phyloP scores from a whole-genome alignment of 2,329 filamentous ascomycete species.

The Mycosphaerella arachidis region DNA sequence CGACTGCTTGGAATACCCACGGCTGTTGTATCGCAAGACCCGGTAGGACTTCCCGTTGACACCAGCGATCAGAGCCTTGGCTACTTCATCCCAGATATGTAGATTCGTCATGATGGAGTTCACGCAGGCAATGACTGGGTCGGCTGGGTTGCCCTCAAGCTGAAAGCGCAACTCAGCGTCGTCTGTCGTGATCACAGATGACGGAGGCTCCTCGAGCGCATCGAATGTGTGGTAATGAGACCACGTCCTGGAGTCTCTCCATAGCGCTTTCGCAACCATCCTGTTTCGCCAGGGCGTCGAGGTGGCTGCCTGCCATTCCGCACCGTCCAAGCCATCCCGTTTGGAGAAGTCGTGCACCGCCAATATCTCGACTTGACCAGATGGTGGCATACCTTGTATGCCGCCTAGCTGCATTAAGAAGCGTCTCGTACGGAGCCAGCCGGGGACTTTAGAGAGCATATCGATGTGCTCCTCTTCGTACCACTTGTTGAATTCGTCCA shows the following conservation, averaged over 20 bases:
- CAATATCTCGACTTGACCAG: constrained; percentile 55
- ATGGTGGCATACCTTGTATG: constrained; percentile 38
- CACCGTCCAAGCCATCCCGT: constrained; percentile 61
- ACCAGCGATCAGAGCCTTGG: constrained; percentile 53
- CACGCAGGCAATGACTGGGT: constrained; percentile 68
- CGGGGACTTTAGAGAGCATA: constrained; percentile 68
- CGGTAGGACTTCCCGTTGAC: constrained; percentile 59
- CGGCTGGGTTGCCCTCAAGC: constrained; percentile 66
- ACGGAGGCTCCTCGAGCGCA: constrained; percentile 55
- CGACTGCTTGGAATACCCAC: constrained; percentile 56
- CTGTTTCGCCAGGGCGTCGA: constrained; percentile 59
- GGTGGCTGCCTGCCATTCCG: constrained; percentile 60
- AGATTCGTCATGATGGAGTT: constrained; percentile 77
- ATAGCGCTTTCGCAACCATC: constrained; percentile 57
- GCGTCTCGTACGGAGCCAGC: constrained; percentile 70
- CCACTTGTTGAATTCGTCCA: constrained; percentile 63
- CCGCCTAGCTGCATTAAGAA: constrained; percentile 65
- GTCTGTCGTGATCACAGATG: constrained; percentile 65
- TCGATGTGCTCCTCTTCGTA: constrained; percentile 69
- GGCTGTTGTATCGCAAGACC: constrained; percentile 71
- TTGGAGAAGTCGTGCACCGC: constrained; percentile 69
- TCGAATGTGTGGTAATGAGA: constrained; percentile 77
- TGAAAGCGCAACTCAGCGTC: constrained; percentile 66
- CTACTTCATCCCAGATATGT: constrained; percentile 75
- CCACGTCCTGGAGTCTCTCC: constrained; percentile 56